phyloP scores from a whole-genome alignment of 768 basidiomycete genomes.

The Mycena haematopus region DNA sequence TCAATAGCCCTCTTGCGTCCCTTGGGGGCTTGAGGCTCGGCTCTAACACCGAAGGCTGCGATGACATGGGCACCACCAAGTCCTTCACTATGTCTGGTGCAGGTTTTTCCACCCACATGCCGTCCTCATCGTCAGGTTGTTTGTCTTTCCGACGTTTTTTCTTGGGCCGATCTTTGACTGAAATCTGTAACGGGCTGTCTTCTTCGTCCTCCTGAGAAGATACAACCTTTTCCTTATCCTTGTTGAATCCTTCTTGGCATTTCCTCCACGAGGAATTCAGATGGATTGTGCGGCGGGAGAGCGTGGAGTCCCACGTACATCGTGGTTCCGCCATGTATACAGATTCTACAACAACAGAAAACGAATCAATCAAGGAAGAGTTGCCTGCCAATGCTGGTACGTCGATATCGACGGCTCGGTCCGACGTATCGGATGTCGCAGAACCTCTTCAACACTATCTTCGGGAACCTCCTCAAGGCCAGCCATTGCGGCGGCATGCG shows the following conservation, averaged over 20 bases:
- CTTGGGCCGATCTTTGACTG: constrained; percentile 36
- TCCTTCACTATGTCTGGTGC: constrained; percentile 55
- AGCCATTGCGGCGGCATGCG: constrained; percentile 3
- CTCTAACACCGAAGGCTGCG: constrained; percentile 22
- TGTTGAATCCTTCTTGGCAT: constrained; percentile 42
- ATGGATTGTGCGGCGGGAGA: too few relatives aligned
- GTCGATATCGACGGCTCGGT: constrained; percentile 9
- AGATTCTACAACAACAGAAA: not conserved
- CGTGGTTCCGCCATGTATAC: not conserved
- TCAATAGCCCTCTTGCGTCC: constrained; percentile 78
- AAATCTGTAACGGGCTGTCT: constrained; percentile 37
- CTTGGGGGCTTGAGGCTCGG: constrained; percentile 33
- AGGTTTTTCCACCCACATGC: constrained; percentile 76
- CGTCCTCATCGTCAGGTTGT: constrained; percentile 52
- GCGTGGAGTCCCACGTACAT: not conserved
- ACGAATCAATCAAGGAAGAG: constrained; percentile 11
- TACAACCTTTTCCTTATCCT: constrained; percentile 59
- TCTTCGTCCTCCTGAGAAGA: constrained; percentile 64
- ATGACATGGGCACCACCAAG: constrained; percentile 9
- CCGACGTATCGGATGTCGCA: constrained; percentile 26
- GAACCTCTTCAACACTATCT: constrained; percentile 20
- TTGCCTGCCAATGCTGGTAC: constrained; percentile 13
- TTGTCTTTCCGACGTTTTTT: constrained; percentile 47
- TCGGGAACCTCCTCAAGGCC: constrained; percentile 17
- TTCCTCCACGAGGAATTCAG: constrained; percentile 66